Percentiles rank a stretch among this genome's conserved stretches.
Conservation (phyloP, 176 grass and related monocot genomes). For the sorghum (Sorghum bicolor) region DNA sequence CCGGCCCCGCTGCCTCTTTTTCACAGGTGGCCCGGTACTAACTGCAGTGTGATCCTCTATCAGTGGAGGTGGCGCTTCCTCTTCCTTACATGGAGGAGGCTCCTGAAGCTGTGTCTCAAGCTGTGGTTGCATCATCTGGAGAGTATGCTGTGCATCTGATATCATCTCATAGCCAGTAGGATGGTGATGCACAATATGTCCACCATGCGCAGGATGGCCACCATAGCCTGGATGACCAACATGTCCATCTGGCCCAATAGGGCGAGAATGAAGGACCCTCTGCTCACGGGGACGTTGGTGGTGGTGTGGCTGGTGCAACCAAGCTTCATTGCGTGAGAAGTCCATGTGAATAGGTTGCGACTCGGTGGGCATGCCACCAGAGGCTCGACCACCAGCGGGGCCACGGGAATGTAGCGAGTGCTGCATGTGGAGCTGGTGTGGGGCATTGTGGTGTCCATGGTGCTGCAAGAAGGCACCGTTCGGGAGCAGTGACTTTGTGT, state of each 20-base stretch:
- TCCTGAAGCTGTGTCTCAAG: neutral
- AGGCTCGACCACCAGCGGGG: neutral
- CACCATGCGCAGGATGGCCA: conserved; percentile 24
- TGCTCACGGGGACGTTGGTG: conserved; percentile 27
- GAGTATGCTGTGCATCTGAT: conserved; percentile 38
- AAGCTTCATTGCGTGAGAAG: conserved; percentile 49
- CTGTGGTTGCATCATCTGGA: conserved; percentile 62
- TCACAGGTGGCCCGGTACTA: conserved; percentile 27
- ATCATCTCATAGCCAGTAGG: conserved; percentile 41
- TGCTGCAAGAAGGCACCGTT: conserved; percentile 44
- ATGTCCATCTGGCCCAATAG: neutral
- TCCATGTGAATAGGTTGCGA: conserved; percentile 43
- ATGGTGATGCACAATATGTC: conserved; percentile 45
- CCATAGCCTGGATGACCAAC: neutral
- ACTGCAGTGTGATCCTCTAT: conserved; percentile 36
- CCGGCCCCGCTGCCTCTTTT: conserved; percentile 49
- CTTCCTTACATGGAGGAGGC: conserved; percentile 48
- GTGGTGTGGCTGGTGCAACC: conserved; percentile 35
- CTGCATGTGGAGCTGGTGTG: conserved; percentile 21
- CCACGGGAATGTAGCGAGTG: conserved; percentile 33
- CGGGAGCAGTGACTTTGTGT: conserved; percentile 55
- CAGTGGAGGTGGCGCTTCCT: neutral
- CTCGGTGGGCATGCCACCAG: conserved; percentile 32
- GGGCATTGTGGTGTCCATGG: conserved; percentile 32
- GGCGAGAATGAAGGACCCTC: conserved; percentile 44